Conservation (phyloP, 768 basidiomycete species). For the Tricholoma matsutake region DNA sequence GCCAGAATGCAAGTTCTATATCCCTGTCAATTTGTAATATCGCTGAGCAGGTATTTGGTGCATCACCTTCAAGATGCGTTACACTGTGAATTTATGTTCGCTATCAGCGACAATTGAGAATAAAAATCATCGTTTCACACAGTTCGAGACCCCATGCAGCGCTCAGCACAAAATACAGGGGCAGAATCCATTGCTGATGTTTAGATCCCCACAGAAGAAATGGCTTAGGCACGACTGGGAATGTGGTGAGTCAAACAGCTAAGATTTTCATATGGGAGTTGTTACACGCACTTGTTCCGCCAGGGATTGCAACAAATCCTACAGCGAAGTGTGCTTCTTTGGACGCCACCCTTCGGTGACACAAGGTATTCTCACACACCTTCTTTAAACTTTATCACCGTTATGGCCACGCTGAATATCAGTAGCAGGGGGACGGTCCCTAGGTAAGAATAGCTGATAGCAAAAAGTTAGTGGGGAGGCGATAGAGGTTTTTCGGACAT, state of each 20-base stretch:
- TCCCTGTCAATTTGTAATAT: not conserved
- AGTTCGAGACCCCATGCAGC: constrained; percentile 75
- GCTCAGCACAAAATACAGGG: constrained; percentile 69
- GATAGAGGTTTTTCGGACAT: constrained; percentile 23
- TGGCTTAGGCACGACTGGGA: constrained; percentile 56
- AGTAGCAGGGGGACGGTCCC: constrained; percentile 63
- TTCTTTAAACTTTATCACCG: constrained; percentile 69
- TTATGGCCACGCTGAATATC: constrained; percentile 58
- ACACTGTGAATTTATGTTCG: constrained; percentile 39
- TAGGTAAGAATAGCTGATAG: constrained; percentile 72
- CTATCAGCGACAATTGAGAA: constrained; percentile 3
- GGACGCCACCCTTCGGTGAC: not conserved
- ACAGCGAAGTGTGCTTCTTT: not conserved
- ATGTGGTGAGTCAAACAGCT: not conserved
- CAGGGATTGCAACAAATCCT: constrained; percentile 40
- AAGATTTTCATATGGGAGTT: not conserved
- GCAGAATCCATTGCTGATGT: constrained; percentile 57
- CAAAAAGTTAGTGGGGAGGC: constrained; percentile 9
- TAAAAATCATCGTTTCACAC: constrained; percentile 38
- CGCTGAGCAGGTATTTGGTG: not conserved
- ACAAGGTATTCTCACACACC: constrained; percentile 38
- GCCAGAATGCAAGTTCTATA: constrained; percentile 76
- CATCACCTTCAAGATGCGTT: constrained; percentile 76
- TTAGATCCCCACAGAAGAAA: constrained; percentile 43
- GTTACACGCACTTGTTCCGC: constrained; percentile 30